Evolutionary conservation across 2,329 filamentous ascomycete genomes (phyloP).

Genomic region (Aphanocladium album): DNA sequence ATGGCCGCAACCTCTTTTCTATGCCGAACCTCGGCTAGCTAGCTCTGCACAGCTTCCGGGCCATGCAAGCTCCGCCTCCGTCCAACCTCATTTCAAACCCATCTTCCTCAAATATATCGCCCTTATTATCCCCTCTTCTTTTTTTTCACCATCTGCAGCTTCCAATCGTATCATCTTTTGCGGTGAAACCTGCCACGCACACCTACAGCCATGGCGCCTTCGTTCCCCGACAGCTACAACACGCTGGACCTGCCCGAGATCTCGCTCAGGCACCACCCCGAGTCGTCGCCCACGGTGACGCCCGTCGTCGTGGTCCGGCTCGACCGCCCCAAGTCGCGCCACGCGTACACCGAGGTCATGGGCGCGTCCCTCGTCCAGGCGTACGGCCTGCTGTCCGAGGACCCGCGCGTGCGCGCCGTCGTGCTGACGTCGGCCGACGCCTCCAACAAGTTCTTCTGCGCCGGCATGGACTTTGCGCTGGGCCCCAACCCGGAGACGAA

Average conservation of each 20-base stretch:
- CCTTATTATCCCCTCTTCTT: background rate
- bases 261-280: constrained; percentile 44
- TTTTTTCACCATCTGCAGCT: background rate
- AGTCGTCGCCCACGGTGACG: constrained; percentile 49
- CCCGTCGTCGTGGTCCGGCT: constrained; percentile 59
- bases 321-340: constrained; percentile 59
- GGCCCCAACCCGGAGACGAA: constrained; percentile 16
- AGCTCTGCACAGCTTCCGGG: background rate
- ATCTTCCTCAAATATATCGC: background rate
- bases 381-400: constrained; percentile 45
- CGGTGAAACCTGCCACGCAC: background rate
- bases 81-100: background rate
- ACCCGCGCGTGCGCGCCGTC: constrained; percentile 50
- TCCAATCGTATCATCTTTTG: background rate
- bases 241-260: constrained; percentile 38
- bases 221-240: constrained; percentile 34
- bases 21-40: constrained; percentile 8
- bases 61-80: background rate
- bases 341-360: constrained; percentile 66
- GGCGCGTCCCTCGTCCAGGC: constrained; percentile 53
- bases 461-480: constrained; percentile 50
- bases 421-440: constrained; percentile 50
- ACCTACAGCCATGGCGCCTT: constrained; percentile 20
- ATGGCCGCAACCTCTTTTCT: background rate
- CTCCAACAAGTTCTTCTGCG: constrained; percentile 49